Conservation (phyloP, 2,329 filamentous ascomycete genomes). For the Davidsoniella virescens region DNA sequence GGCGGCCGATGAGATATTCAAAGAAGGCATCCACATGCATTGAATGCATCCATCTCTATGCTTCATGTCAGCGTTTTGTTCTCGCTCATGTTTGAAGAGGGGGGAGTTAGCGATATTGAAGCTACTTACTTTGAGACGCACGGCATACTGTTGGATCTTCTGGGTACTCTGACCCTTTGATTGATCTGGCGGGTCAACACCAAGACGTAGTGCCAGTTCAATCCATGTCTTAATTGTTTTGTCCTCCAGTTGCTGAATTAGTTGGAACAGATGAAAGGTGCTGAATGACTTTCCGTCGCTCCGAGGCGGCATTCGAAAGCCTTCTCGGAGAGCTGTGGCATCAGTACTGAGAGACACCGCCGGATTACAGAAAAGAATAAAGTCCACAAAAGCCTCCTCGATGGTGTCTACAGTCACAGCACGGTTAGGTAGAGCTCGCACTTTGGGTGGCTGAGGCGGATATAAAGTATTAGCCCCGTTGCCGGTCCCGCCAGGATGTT, state of each 20-base stretch:
- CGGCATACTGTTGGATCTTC: constrained; percentile 89
- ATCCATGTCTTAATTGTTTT: constrained; percentile 90
- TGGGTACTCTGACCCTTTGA: constrained; percentile 79
- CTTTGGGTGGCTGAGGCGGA: too few species aligned
- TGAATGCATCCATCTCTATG: constrained; percentile 83
- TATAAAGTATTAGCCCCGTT: too few species aligned
- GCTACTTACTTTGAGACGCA: constrained; percentile 60
- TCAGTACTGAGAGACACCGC: constrained; percentile 51
- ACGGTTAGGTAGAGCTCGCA: constrained; percentile 12
- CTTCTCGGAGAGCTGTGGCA: constrained; percentile 52
- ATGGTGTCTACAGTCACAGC: constrained; percentile 53
- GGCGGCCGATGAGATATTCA: constrained; percentile 53
- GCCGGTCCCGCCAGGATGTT: too few species aligned
- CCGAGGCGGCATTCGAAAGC: constrained; percentile 65
- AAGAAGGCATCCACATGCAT: constrained; percentile 95
- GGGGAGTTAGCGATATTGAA: not conserved
- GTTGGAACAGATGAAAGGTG: constrained; percentile 57
- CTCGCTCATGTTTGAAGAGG: not conserved
- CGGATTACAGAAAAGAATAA: constrained; percentile 86
- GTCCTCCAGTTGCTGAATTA: constrained; percentile 61
- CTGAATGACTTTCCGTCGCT: constrained; percentile 79
- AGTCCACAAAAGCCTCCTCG: constrained; percentile 66
- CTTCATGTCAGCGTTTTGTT: not conserved
- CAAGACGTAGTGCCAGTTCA: constrained; percentile 70
- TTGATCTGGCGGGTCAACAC: constrained; percentile 67